Evolutionary conservation across 495 filamentous ascomycete genomes (phyloP).

Genomic region (Peziza echinospora): DNA sequence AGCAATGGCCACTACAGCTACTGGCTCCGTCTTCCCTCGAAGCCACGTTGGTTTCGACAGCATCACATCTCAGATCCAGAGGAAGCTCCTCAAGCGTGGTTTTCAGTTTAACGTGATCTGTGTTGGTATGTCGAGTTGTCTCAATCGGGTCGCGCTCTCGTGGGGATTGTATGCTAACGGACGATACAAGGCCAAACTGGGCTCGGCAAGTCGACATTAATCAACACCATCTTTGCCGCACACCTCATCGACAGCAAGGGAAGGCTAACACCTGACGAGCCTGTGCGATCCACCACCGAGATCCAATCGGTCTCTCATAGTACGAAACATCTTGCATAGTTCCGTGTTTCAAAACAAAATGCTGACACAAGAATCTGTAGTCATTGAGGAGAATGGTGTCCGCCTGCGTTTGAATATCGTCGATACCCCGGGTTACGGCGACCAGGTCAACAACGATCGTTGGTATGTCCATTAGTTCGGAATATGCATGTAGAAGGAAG

Average conservation of each 20-base stretch:
- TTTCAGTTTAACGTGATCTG: constrained; percentile 99
- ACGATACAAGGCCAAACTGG: constrained; percentile 66
- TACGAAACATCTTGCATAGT: constrained; percentile 20
- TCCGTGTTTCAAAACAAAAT: neutral
- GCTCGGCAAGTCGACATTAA: constrained; percentile 92
- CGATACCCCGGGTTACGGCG: constrained; percentile 59
- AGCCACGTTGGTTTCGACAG: constrained; percentile 99
- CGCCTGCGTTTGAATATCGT: constrained; percentile 61
- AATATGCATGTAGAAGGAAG: constrained; percentile 12
- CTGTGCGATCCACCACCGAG: constrained; percentile 85
- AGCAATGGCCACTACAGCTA: constrained; percentile 24
- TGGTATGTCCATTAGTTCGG: constrained; percentile 29
- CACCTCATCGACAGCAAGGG: constrained; percentile 99
- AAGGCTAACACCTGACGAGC: constrained; percentile 72
- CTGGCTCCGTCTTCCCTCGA: constrained; percentile 54
- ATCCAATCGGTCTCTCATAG: constrained; percentile 92
- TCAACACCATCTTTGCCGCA: constrained; percentile 99
- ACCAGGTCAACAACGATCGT: constrained; percentile 65
- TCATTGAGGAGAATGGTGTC: constrained; percentile 92
- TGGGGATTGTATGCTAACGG: constrained; percentile 22
- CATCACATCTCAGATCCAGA: constrained; percentile 94
- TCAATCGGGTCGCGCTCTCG: neutral
- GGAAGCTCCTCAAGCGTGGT: constrained; percentile 96
- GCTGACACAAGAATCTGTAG: constrained; percentile 20
- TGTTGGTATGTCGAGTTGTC: constrained; percentile 51